Evolutionary conservation across 495 filamentous ascomycete genomes (phyloP), one percentile per base, ranked within the genome.

Genomic region (Apiosordaria backusii): DNA sequence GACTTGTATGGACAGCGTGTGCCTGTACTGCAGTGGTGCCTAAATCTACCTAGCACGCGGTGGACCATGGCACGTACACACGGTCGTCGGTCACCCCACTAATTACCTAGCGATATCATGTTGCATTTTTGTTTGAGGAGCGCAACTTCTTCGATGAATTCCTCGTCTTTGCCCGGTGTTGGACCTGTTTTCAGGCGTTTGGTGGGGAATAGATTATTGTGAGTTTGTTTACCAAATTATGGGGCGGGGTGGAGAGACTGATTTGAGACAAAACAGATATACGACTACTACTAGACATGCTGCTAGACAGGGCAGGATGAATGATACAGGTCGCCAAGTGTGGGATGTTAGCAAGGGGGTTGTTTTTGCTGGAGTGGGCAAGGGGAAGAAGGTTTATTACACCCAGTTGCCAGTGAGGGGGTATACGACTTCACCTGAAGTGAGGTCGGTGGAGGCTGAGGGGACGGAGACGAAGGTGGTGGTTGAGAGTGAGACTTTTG

Each of bases 321-420:
- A 9, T 66, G 13, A 13, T 3, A 45, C 9, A 45, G 16, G 10
- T 13, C 40, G 71, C 63, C 69, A 75, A 25, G 24, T 77, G 63
- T 83, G 81, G 81, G 72, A 79, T 63, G 70, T 74, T 15, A 68
- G 71, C 50, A 76, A 74, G 10, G 80, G 80, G 9, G 76, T 83
- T 58, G 76, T 77, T 0, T 82, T 81, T 64, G 61, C 68, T 15
- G 57, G 67, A 23, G 68, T 65, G 40, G 67, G 9, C 40, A 69
- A 19, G 7, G 27, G 27, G 27, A 7, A 7, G 26, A 69, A 68
- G 10, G 68, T 65, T 18, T 72, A 72, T 59, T 72, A 66, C 3
- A 67, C 62, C 21, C 63, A 70, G 50, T 63, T 68, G 4, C 16
- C 29, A 21, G 29, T 63, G 16, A 67, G 64, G 23, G 29, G 61